Base-by-base conservation (phyloP, 495 filamentous ascomycete species). In the Tuber melanosporum region DNA sequence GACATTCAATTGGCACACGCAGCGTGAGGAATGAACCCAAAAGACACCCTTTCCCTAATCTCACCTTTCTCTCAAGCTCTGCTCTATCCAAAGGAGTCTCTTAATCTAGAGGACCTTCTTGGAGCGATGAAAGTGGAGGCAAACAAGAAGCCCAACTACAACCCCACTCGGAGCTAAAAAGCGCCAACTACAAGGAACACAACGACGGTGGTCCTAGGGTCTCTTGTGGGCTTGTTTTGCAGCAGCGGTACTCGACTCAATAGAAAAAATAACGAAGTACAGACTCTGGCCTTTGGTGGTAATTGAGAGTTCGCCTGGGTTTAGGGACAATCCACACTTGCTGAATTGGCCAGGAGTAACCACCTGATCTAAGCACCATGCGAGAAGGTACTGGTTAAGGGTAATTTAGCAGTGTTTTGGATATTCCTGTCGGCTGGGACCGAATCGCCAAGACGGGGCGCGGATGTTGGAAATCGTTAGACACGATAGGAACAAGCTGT, bases 341-440 rank as follows among this genome's bases (percentile, higher is more conserved):
- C n/a, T 62, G 52, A 12, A 32, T 62, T 62, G n/a, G 52, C 52
- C 52, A 62, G 52, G 22, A 79, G 77, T 57, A 74, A 80, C 77
- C 78, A 80, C 78, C 78, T 80, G 78, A 80, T 80, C 78, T 80
- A 76, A 71, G 71, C 77, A 73, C 77, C 71, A 80, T 80, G 77
- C 78, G 77, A 80, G 74, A 71, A 74, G 77, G 73, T 72, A 76
- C 77, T 80, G 78, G 78, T 76, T 72, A 72, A 71, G 72, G 66
- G 73, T 52, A 74, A 74, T 78, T 74, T 78, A 44, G 73, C 39
- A 78, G 70, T 72, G 52, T 72, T 71, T 76, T 71, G 62, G 70
- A 39, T 80, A 76, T 70, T 78, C 70, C 57, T 71, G 71, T 80
- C 78, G 77, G 78, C 26, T 80, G 78, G 78, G 78, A 71, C 78